Evolutionary conservation across 2,329 filamentous ascomycete genomes (phyloP).

Genomic region (Penicillium sp.): DNA sequence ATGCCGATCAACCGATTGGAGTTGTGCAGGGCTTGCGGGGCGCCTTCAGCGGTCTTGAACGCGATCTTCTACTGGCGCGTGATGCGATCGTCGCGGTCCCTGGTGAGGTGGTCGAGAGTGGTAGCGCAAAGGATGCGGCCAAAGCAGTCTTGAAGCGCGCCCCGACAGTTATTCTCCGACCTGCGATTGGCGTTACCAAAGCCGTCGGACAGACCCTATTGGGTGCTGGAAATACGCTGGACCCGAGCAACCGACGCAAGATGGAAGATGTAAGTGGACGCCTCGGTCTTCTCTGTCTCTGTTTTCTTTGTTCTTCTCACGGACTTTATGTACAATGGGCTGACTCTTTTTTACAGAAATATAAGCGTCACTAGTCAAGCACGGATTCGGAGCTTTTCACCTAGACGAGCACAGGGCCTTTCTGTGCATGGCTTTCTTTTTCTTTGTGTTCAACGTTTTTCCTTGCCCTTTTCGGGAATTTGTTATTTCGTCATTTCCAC

Average conservation of each 20-base stretch:
- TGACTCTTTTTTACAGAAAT: slow-evolving; percentile 39
- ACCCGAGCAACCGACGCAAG: slow-evolving; percentile 76
- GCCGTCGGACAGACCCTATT: slow-evolving; percentile 86
- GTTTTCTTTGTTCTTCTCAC: neutral
- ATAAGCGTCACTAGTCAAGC: slow-evolving; percentile 41
- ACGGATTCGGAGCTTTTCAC: neutral
- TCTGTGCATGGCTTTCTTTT: neutral
- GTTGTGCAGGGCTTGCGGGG: slow-evolving; percentile 83
- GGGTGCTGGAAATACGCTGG: slow-evolving; percentile 88
- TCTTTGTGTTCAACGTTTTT: neutral
- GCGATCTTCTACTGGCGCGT: slow-evolving; percentile 81
- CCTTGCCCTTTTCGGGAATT: neutral
- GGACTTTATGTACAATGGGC: slow-evolving; percentile 1
- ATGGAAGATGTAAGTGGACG: slow-evolving; percentile 80
- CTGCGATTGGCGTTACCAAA: slow-evolving; percentile 86
- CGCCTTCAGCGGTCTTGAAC: slow-evolving; percentile 78
- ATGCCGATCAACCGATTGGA: slow-evolving; percentile 90
- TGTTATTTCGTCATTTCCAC: slow-evolving; percentile 1
- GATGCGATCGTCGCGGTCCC: slow-evolving; percentile 96
- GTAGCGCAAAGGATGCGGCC: slow-evolving; percentile 77
- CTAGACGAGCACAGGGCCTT: neutral
- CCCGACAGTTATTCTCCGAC: slow-evolving; percentile 89
- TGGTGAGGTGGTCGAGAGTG: slow-evolving; percentile 84
- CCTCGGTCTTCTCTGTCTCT: neutral
- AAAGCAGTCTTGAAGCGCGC: slow-evolving; percentile 76